These are phyloP conservation scores for Cercospora zeina DNA, from an alignment of 2,329 filamentous ascomycete genomes.

Conservation along the genomic window DNA sequence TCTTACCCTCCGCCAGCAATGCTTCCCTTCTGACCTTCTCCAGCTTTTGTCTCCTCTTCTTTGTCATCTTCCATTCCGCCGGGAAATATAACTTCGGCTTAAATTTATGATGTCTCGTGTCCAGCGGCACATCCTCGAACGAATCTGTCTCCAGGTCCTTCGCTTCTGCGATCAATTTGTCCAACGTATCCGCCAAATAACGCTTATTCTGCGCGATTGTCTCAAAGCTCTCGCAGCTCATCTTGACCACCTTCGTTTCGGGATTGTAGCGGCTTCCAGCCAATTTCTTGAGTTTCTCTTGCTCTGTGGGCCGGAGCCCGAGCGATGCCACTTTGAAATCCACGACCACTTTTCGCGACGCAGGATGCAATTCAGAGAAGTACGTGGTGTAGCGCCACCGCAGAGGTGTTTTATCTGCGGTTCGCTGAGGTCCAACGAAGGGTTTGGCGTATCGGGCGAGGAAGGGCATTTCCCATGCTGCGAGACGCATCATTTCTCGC, in stretches of 20 bases:
- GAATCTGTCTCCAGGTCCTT: slow-evolving; percentile 70
- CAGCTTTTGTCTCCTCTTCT: slow-evolving; percentile 65
- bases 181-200: slow-evolving; percentile 79
- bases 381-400: slow-evolving; percentile 97
- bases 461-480: slow-evolving; percentile 94
- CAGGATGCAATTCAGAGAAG: slow-evolving; percentile 89
- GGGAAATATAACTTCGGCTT: slow-evolving; percentile 73
- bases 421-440: slow-evolving; percentile 65
- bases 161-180: slow-evolving; percentile 71
- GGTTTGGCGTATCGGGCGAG: slow-evolving; percentile 78
- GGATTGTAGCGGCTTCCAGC: slow-evolving; percentile 86
- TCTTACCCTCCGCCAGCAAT: slow-evolving; percentile 57
- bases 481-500: slow-evolving; percentile 80
- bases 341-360: slow-evolving; percentile 89
- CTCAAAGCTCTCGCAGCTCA: slow-evolving; percentile 81
- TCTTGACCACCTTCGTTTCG: slow-evolving; percentile 74
- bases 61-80: slow-evolving; percentile 76
- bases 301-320: slow-evolving; percentile 51
- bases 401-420: slow-evolving; percentile 61
- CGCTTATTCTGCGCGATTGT: slow-evolving; percentile 95
- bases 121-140: slow-evolving; percentile 86
- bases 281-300: slow-evolving; percentile 82
- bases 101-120: slow-evolving; percentile 78
- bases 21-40: slow-evolving; percentile 59
- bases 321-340: slow-evolving; percentile 80